phyloP scores from a whole-genome alignment of 305 asterid genomes.

The Solanum hybrid region DNA sequence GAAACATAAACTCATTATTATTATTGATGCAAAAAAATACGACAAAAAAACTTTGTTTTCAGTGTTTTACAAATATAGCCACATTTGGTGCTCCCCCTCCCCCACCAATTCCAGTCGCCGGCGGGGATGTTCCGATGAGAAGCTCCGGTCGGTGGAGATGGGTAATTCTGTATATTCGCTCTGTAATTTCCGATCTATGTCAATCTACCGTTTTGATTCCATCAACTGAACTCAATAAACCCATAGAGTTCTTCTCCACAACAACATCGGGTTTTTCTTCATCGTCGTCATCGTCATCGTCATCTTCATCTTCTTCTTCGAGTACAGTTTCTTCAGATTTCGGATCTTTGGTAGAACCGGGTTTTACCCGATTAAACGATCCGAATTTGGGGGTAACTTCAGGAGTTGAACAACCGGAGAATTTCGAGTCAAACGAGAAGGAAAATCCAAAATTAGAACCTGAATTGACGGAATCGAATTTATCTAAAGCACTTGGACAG shows the following conservation, averaged over 20 bases:
- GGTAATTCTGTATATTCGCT: background rate
- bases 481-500: conserved; percentile 25
- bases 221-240: background rate
- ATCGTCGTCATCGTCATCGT: background rate
- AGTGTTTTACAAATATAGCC: background rate
- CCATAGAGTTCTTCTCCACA: conserved; percentile 4
- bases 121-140: background rate
- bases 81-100: background rate
- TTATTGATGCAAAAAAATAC: background rate
- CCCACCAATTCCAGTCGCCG: background rate
- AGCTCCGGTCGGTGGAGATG: background rate
- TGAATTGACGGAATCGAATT: conserved; percentile 10
- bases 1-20: background rate
- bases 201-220: conserved; percentile 17
- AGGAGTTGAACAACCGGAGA: conserved; percentile 26
- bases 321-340: conserved; percentile 5
- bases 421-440: conserved; percentile 32
- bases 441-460: conserved; percentile 18
- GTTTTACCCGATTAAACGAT: conserved; percentile 24
- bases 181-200: background rate
- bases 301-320: background rate
- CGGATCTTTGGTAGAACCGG: background rate
- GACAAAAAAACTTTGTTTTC: background rate
- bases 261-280: background rate
- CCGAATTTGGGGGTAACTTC: conserved; percentile 43